Base-by-base conservation (phyloP, 2,329 filamentous ascomycete species). In the Xylariaceae sp. region DNA sequence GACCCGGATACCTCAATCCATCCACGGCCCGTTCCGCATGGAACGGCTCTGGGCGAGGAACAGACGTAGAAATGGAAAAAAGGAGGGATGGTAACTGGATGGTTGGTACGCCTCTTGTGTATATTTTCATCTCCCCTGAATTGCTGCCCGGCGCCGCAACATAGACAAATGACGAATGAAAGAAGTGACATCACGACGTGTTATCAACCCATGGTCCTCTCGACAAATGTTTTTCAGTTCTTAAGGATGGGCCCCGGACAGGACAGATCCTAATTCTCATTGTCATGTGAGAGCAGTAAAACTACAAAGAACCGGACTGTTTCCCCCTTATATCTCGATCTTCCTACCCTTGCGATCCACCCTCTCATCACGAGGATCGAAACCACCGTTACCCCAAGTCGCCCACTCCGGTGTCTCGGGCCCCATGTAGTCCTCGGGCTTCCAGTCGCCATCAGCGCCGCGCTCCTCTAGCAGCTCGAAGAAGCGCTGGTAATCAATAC, bases 341-440 rank as follows among this genome's bases (percentile, higher is more conserved):
- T 81, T 83, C 65, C 85, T 84, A 1, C 91, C 91, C 73, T 96
- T 96, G 62, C 87, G 81, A 70, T 92, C 88, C 6, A 96, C 91
- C 60, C 92, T 80, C 70, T 88, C 83, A 72, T 97, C 94, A 47
- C 88, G 80, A 0, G 92, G 92, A 73, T 97, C 90, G 69, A 97
- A 97, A 0, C 92, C 94, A 1, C 92, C 92, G 61, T 91, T 89
- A 0, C 92, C 94, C 90, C 91, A 97, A 19, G 87, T 83, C 7
- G 92, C 92, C 94, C 92, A 97, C 68, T 96, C 90, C 0, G 91
- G 89, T 39, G 91, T 97, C 62, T 87, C 80, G 41, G 78, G 79
- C 3, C 86, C 88, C 77, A 95, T 88, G 72, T 97, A 97, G 68
- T 97, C 91, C 73, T 96, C 90, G 0, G 92, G 91, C 6, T 75